Evolutionary conservation across 345 rosid species (phyloP).

Genomic region (Combretum micranthum): DNA sequence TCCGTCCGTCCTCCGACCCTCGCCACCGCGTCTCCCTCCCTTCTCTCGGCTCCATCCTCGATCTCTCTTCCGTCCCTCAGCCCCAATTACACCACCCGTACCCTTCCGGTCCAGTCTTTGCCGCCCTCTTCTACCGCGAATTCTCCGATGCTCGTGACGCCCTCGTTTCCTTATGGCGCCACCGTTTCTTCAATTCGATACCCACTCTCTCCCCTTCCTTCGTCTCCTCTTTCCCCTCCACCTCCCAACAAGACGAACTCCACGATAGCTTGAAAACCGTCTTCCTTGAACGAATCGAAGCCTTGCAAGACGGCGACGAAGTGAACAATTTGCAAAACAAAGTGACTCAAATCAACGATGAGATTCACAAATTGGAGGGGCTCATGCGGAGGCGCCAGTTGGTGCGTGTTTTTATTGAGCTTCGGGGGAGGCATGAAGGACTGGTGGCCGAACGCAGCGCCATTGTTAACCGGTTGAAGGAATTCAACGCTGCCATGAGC

Average conservation of each 20-base stretch:
- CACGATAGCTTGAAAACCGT: slow-evolving; percentile 23
- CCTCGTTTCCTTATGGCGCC: slow-evolving; percentile 6
- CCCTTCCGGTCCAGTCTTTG: background rate
- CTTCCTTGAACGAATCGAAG: slow-evolving; percentile 28
- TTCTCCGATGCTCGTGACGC: slow-evolving; percentile 19
- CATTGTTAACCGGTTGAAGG: slow-evolving; percentile 37
- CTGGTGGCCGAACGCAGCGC: slow-evolving; percentile 28
- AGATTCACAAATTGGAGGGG: slow-evolving; percentile 15
- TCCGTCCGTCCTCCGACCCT: background rate
- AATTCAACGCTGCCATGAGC: slow-evolving; percentile 46
- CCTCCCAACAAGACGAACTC: slow-evolving; percentile 36
- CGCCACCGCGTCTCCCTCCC: background rate
- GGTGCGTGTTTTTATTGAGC: background rate
- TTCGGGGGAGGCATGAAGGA: slow-evolving; percentile 20
- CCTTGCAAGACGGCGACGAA: slow-evolving; percentile 33
- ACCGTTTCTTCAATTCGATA: slow-evolving; percentile 3
- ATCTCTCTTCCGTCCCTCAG: slow-evolving; percentile 4
- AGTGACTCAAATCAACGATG: slow-evolving; percentile 16
- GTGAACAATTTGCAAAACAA: slow-evolving; percentile 29
- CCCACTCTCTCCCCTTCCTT: slow-evolving; percentile 10
- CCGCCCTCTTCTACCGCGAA: slow-evolving; percentile 10
- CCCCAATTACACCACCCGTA: background rate
- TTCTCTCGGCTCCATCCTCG: background rate
- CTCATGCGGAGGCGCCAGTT: slow-evolving; percentile 4
- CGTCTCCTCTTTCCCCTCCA: slow-evolving; percentile 23